phyloP scores from a whole-genome alignment of 2,329 filamentous ascomycete genomes.

The Aspergillus tubingensis region DNA sequence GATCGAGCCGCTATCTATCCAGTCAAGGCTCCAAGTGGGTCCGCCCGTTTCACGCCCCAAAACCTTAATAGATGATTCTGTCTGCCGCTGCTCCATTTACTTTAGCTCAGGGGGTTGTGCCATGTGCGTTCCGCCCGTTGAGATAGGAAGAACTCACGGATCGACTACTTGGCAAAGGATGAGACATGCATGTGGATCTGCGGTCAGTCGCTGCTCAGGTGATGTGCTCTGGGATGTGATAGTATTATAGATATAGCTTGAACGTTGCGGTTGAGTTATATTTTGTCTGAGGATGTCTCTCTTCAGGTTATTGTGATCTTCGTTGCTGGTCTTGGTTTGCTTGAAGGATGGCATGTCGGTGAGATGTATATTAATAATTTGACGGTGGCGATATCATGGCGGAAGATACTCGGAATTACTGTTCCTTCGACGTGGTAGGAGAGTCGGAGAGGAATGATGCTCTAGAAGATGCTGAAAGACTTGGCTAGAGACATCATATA shows the following conservation, averaged over 20 bases:
- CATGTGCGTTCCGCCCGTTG: not conserved
- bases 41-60: not conserved
- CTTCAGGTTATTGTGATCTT: not conserved
- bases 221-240: not conserved
- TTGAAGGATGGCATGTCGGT: not conserved
- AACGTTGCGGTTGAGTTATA: not conserved
- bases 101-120: not conserved
- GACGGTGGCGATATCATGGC: not conserved
- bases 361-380: not conserved
- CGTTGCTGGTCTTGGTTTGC: not conserved
- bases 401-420: not conserved
- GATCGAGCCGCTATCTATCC: not conserved
- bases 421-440: not conserved
- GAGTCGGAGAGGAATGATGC: not conserved
- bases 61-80: slow-evolving; percentile 9
- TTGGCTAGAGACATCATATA: not conserved
- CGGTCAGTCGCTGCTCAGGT: not conserved
- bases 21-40: not conserved
- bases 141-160: not conserved
- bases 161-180: not conserved
- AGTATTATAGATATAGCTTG: not conserved
- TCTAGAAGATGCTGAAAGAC: not conserved
- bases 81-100: not conserved
- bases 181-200: not conserved
- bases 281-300: not conserved